Conservation (phyloP, 441 rosid genomes). For the Lagerstroemia fauriei region DNA sequence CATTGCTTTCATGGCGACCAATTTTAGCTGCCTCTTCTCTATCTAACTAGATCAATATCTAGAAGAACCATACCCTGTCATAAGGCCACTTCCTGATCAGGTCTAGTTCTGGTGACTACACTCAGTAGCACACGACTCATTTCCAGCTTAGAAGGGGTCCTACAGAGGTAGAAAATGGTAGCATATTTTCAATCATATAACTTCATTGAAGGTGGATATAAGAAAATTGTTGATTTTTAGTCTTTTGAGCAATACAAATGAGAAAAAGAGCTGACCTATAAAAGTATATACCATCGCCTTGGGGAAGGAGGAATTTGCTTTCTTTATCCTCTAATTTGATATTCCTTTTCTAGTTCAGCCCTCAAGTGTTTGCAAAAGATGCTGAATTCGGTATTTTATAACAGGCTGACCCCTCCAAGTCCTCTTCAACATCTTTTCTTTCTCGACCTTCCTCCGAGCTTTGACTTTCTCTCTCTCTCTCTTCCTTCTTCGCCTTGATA, state of each 20-base stretch:
- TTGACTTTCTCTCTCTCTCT: conserved; percentile 61
- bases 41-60: too few relatives aligned
- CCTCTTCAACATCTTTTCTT: conserved; percentile 70
- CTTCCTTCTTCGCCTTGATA: conserved; percentile 66
- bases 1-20: too few relatives aligned
- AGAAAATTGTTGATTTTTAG: not conserved
- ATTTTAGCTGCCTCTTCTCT: too few relatives aligned
- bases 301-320: not conserved
- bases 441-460: conserved; percentile 62
- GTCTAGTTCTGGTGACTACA: not conserved
- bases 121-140: not conserved
- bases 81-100: not conserved
- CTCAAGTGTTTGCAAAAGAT: conserved; percentile 68
- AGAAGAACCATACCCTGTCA: too few relatives aligned
- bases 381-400: conserved; percentile 84
- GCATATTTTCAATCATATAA: not conserved
- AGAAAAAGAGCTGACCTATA: not conserved
- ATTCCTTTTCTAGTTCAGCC: conserved; percentile 38
- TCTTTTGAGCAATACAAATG: not conserved
- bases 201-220: not conserved
- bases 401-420: conserved; percentile 80
- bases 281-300: not conserved
- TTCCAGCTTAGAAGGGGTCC: not conserved
- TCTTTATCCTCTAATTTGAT: not conserved
- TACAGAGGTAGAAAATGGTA: not conserved